A percentile compares a stretch with the other conserved stretches of the same genome.
phyloP scores from a whole-genome alignment of 257 asterid genomes.

The Echites panduratus region DNA sequence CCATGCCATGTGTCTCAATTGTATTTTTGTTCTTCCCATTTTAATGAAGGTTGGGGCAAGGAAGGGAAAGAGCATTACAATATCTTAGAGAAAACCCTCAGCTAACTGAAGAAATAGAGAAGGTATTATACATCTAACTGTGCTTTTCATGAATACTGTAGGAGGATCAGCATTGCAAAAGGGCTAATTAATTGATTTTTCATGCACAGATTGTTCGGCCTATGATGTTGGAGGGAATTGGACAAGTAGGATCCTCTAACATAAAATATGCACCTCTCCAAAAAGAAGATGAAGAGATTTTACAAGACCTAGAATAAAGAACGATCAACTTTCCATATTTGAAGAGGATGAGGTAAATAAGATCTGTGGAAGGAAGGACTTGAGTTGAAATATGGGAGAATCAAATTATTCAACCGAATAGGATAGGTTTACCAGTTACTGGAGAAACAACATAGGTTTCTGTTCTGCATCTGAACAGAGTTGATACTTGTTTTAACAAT shows the following conservation, averaged over 20 bases:
- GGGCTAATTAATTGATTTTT: conserved; percentile 3
- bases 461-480: conserved; percentile 4
- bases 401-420: background rate
- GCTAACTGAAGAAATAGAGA: conserved; percentile 78
- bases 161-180: too few species aligned
- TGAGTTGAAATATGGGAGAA: background rate
- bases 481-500: background rate
- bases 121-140: conserved; percentile 39
- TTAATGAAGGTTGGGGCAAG: conserved; percentile 79
- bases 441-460: background rate
- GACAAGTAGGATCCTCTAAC: conserved; percentile 36
- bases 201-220: conserved; percentile 69
- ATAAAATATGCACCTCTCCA: conserved; percentile 31
- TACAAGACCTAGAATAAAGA: conserved; percentile 41
- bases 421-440: background rate
- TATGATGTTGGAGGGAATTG: conserved; percentile 50
- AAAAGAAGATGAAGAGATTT: conserved; percentile 46
- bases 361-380: background rate
- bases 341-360: background rate
- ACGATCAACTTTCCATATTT: background rate
- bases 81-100: conserved; percentile 69
- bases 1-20: background rate
- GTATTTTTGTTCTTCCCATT: conserved; percentile 9
- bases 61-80: conserved; percentile 90
- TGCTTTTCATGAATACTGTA: background rate